phyloP scores from a whole-genome alignment of 2,329 filamentous ascomycete genomes.

The Aspergillus latus region DNA sequence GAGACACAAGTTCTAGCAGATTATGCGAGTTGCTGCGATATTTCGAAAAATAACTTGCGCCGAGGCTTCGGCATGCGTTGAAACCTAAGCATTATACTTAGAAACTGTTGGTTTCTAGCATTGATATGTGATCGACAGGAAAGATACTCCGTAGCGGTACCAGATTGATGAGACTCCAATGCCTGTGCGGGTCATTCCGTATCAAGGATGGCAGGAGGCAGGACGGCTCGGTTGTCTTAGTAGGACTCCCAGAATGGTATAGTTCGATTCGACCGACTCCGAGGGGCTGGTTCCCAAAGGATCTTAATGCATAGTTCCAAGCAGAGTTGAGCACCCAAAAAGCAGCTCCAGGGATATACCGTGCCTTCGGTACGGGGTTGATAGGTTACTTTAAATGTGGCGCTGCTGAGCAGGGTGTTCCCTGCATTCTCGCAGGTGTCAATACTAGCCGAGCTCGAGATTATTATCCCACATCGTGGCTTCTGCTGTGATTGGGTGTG shows the following conservation, averaged over 20 bases:
- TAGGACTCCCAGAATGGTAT: not conserved
- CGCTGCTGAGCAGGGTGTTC: slow-evolving; percentile 5
- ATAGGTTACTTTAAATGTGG: slow-evolving; percentile 9
- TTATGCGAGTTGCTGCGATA: slow-evolving; percentile 1
- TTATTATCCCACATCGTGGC: not conserved
- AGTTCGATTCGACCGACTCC: slow-evolving; percentile 1
- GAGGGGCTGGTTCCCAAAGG: slow-evolving; percentile 6
- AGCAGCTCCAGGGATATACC: slow-evolving; percentile 12
- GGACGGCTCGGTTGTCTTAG: not conserved
- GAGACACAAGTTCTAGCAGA: not conserved
- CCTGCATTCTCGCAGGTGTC: slow-evolving; percentile 2
- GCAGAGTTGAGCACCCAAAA: slow-evolving; percentile 13
- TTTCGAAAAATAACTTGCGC: slow-evolving; percentile 6
- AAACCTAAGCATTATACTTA: not conserved
- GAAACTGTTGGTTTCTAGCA: not conserved
- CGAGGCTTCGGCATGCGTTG: slow-evolving; percentile 2
- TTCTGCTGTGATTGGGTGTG: not conserved
- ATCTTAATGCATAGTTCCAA: slow-evolving; percentile 8
- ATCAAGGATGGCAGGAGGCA: slow-evolving; percentile 8
- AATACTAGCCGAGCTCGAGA: not conserved
- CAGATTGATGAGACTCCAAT: not conserved
- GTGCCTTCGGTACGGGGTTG: slow-evolving; percentile 7
- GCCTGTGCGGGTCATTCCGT: not conserved
- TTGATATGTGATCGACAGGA: slow-evolving; percentile 10
- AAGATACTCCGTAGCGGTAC: not conserved